Evolutionary conservation across 2,329 filamentous ascomycete genomes (phyloP), one percentile per base, ranked within the genome.

Genomic region (Leptographium procerum): DNA sequence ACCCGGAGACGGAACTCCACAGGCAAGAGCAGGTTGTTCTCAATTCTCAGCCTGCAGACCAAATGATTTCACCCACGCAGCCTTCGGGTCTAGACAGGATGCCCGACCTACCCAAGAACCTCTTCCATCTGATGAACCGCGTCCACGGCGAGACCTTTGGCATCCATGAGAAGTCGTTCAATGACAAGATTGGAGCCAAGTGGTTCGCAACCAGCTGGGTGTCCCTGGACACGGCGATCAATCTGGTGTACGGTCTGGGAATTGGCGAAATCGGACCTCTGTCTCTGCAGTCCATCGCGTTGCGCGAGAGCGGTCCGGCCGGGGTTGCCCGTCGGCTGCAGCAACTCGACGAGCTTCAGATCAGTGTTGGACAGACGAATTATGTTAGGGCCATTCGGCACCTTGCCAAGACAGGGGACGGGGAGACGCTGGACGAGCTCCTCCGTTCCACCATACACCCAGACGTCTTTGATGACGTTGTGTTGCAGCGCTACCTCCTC

Each of bases 161-260:
- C 26, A 70, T 73, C 29, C 62, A 62, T 16, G 71, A 72, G 40
- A 82, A 79, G 60, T 70, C 72, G 10, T 80, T 84, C 62, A 86
- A 82, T 65, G 89, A 94, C 68, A 72, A 75, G 0, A 79, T 95
- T 33, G 86, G 88, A 22, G 87, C 91, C n/a, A 82, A 85, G 62
- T 84, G 90, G 73, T 91, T 96, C 68, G 91, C 91, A 11, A 85
- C 77, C 59, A 73, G 73, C 22, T 87, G 88, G 69, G 79, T 94
- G 26, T 82, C 85, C 1, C 75, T 91, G 11, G 84, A 91, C 58
- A 81, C 86, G 63, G 83, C 89, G 29, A 82, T 95, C 57, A 81
- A 81, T 36, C 79, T 88, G 8, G 74, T 94, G 22, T 77, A 80
- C 58, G 82, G 87, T 65, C 80, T 95, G 56, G 88, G 88, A 2